A percentile compares a stretch with the other conserved stretches of the same genome.
phyloP scores from a whole-genome alignment of 2,329 filamentous ascomycete species.

The Alternaria hordeiaustralica region DNA sequence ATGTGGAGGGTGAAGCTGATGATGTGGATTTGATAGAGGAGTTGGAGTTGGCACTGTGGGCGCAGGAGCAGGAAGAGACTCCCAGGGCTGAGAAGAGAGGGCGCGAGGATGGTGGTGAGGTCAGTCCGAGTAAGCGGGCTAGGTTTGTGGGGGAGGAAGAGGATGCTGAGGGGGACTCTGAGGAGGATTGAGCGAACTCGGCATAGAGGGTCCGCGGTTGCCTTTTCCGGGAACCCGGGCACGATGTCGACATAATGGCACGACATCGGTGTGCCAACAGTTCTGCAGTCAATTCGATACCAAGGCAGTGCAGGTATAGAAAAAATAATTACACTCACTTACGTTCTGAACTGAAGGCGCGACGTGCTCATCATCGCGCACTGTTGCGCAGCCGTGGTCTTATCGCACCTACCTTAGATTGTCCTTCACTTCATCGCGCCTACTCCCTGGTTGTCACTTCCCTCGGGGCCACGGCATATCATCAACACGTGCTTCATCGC shows the following conservation, averaged over 20 bases:
- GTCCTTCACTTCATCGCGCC: not conserved
- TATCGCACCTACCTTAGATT: not conserved
- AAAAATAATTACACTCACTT: not conserved
- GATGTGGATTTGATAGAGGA: not conserved
- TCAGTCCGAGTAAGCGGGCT: not conserved
- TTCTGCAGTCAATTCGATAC: not conserved
- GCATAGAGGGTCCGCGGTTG: not conserved
- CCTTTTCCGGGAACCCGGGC: not conserved
- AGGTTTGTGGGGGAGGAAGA: not conserved
- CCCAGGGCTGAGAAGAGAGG: not conserved
- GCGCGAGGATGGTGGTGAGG: not conserved
- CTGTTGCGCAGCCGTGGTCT: not conserved
- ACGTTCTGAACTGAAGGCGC: not conserved
- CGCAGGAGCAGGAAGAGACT: not conserved
- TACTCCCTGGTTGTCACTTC: not conserved
- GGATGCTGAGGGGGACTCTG: slow-evolving; percentile 16
- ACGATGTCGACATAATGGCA: not conserved
- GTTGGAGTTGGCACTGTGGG: not conserved
- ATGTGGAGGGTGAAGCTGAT: not conserved
- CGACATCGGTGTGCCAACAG: fast-evolving
- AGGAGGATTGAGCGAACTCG: slow-evolving; percentile 4
- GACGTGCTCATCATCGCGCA: not conserved
- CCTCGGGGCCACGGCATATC: not conserved
- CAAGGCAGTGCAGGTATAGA: not conserved
- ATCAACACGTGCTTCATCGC: not conserved